These are phyloP conservation scores for Chytriomyces confervae DNA, from an alignment of 192 early-diverging fungal genomes.

Conservation along the genomic window DNA sequence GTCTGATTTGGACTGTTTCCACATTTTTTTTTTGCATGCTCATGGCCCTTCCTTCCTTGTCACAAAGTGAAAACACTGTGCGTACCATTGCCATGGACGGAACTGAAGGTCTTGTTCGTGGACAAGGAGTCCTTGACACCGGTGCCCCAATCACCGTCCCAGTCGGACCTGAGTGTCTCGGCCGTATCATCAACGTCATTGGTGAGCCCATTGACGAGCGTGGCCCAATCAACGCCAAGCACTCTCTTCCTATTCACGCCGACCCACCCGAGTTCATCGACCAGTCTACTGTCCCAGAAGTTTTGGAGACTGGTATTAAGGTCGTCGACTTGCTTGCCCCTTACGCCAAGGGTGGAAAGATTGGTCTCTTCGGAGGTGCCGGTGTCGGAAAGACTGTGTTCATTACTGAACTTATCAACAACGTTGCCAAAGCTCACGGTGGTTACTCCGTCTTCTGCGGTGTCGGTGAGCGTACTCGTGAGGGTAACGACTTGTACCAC, in stretches of 20 bases:
- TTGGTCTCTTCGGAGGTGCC: constrained; percentile 98
- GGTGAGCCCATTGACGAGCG: constrained; percentile 98
- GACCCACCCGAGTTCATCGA: constrained; percentile 93
- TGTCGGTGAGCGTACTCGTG: constrained; percentile 99
- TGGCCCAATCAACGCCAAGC: constrained; percentile 93
- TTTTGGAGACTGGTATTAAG: constrained; percentile 98
- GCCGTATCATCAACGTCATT: constrained; percentile 99
- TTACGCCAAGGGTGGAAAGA: constrained; percentile 96
- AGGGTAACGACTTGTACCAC: constrained; percentile 99
- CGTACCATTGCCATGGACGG: constrained; percentile 99
- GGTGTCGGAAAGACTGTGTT: constrained; percentile 99
- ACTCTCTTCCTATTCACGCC: constrained; percentile 86
- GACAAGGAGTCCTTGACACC: constrained; percentile 92
- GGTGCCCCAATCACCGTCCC: constrained; percentile 92
- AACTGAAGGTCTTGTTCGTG: constrained; percentile 96
- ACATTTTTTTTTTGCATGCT: not conserved
- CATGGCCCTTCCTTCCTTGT: constrained; percentile 1
- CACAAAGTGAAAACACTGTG: constrained; percentile 86
- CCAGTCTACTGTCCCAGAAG: constrained; percentile 92
- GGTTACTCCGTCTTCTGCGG: constrained; percentile 98
- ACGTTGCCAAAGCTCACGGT: constrained; percentile 98
- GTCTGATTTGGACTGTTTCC: not conserved
- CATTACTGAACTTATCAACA: constrained; percentile 99
- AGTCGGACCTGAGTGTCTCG: constrained; percentile 92
- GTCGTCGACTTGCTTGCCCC: constrained; percentile 98